phyloP scores from a whole-genome alignment of 2,329 filamentous ascomycete species.

The Penicillium hordei region DNA sequence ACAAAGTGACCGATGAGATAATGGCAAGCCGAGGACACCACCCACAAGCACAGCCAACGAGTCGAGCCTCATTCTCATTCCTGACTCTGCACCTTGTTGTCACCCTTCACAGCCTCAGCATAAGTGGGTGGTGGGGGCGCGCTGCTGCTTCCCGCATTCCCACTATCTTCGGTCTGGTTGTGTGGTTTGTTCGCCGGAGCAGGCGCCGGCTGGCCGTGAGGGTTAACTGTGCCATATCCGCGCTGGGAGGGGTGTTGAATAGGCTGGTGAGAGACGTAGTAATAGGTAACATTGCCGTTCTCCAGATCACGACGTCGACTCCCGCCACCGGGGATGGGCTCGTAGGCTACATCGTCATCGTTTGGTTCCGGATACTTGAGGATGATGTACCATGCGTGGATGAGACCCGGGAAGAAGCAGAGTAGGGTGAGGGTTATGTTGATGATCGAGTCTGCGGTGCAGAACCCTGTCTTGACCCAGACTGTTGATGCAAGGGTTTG shows the following conservation, averaged over 20 bases:
- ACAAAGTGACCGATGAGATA: neutral
- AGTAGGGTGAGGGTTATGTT: constrained; percentile 87
- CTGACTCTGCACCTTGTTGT: constrained; percentile 81
- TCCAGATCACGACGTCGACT: constrained; percentile 40
- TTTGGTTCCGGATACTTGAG: constrained; percentile 77
- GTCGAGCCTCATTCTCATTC: constrained; percentile 44
- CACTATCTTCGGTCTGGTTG: constrained; percentile 23
- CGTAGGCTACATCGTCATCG: constrained; percentile 62
- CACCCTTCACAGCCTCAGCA: constrained; percentile 82
- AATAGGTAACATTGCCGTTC: constrained; percentile 65
- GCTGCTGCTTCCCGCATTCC: constrained; percentile 32
- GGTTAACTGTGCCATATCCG: constrained; percentile 44
- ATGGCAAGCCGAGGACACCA: neutral
- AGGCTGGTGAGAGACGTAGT: constrained; percentile 63
- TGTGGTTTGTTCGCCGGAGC: constrained; percentile 21
- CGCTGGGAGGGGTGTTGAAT: constrained; percentile 31
- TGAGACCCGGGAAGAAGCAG: constrained; percentile 78
- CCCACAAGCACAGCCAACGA: neutral
- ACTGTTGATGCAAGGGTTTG: constrained; percentile 53
- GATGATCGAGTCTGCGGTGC: constrained; percentile 87
- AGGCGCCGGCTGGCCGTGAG: constrained; percentile 25
- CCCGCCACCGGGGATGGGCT: constrained; percentile 60
- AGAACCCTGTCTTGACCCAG: constrained; percentile 95
- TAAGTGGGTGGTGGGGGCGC: constrained; percentile 71
- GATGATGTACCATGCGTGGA: constrained; percentile 99